Percentiles rank a stretch among this genome's conserved stretches.
Conservation (phyloP, 148 eudicot genomes). For the Cornus controversa region DNA sequence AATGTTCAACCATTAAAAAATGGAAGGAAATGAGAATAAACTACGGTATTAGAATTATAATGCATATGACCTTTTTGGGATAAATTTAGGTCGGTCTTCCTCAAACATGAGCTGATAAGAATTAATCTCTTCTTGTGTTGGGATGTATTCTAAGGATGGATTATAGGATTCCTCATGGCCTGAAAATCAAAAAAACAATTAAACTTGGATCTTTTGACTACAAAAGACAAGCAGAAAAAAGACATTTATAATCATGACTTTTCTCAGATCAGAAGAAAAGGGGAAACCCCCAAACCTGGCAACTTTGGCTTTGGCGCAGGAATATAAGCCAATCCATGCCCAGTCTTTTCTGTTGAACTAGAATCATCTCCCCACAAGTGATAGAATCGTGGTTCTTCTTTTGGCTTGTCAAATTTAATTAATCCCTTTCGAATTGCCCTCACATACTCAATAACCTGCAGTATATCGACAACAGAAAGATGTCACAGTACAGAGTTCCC, state of each 20-base stretch:
- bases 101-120: conserved; percentile 80
- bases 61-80: conserved; percentile 67
- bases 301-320: conserved; percentile 89
- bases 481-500: background rate
- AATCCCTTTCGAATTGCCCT: conserved; percentile 85
- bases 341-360: conserved; percentile 45
- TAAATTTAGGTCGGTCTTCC: conserved; percentile 93
- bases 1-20: conserved; percentile 4
- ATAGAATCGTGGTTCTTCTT: conserved; percentile 64
- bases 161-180: conserved; percentile 95
- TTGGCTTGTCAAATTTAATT: conserved; percentile 81
- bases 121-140: conserved; percentile 89
- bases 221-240: background rate
- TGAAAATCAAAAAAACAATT: conserved; percentile 22
- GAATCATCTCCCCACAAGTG: conserved; percentile 83
- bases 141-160: conserved; percentile 86
- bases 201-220: background rate
- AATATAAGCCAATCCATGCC: conserved; percentile 80
- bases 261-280: conserved; percentile 8
- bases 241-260: background rate
- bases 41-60: background rate
- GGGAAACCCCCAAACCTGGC: conserved; percentile 52
- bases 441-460: conserved; percentile 58
- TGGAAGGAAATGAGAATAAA: background rate
- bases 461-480: conserved; percentile 7